Evolutionary conservation across 2,329 filamentous ascomycete genomes (phyloP).

Genomic region (Dryadomyces quercus-mongolicae): DNA sequence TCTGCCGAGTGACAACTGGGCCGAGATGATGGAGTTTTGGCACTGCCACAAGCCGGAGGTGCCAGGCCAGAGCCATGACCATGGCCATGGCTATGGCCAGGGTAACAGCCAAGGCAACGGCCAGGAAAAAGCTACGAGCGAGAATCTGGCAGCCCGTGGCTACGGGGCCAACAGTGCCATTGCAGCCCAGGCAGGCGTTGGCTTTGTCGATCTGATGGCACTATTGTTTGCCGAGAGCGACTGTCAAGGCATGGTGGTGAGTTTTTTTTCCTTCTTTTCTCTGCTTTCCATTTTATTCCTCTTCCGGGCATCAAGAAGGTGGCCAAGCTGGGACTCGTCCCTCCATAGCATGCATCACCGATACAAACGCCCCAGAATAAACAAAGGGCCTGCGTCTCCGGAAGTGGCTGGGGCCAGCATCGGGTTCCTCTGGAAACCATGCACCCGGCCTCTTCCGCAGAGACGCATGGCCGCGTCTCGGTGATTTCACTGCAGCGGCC

Average conservation of each 20-base stretch:
- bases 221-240: constrained; percentile 61
- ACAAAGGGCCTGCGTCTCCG: constrained; percentile 8
- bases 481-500: constrained; percentile 31
- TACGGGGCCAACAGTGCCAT: constrained; percentile 77
- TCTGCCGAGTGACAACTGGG: constrained; percentile 92
- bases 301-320: constrained; percentile 50
- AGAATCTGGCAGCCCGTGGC: constrained; percentile 50
- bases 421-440: constrained; percentile 9
- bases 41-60: constrained; percentile 83
- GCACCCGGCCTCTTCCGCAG: neutral
- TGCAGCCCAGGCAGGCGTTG: constrained; percentile 49
- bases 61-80: neutral
- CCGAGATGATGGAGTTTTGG: constrained; percentile 99
- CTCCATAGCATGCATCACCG: constrained; percentile 46
- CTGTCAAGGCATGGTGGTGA: constrained; percentile 36
- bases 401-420: neutral
- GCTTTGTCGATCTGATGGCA: constrained; percentile 70
- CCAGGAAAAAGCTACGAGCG: constrained; percentile 21
- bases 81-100: neutral
- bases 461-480: constrained; percentile 21
- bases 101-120: too few species aligned
- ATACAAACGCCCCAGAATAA: constrained; percentile 58
- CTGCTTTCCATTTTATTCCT: neutral
- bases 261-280: constrained; percentile 12
- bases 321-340: constrained; percentile 27